Conservation (phyloP, 495 filamentous ascomycete genomes). For the Sporormia fimetaria region DNA sequence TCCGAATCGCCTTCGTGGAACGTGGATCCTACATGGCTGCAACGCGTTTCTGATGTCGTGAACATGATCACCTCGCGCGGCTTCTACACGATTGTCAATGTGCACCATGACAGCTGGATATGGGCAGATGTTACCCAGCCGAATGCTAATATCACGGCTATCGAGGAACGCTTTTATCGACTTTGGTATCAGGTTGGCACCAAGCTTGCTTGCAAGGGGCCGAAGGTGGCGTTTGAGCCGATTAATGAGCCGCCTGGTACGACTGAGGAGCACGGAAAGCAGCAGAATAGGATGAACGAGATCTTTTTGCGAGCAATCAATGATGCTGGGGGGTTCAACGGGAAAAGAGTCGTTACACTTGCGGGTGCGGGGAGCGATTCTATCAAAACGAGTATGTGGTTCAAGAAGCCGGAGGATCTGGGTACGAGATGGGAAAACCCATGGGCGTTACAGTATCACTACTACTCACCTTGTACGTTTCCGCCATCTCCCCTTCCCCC, state of each 20-base stretch:
- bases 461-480: constrained; percentile 47
- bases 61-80: constrained; percentile 44
- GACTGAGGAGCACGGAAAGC: constrained; percentile 39
- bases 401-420: constrained; percentile 37
- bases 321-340: constrained; percentile 46
- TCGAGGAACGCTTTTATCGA: constrained; percentile 46
- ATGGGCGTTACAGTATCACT: constrained; percentile 53
- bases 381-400: constrained; percentile 44
- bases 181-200: constrained; percentile 51
- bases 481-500: background rate
- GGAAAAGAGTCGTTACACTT: constrained; percentile 46
- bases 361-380: constrained; percentile 42
- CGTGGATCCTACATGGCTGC: constrained; percentile 44
- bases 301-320: constrained; percentile 46
- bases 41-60: constrained; percentile 49
- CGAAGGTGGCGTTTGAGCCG: constrained; percentile 46
- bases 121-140: constrained; percentile 46
- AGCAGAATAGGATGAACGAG: constrained; percentile 46
- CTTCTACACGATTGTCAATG: constrained; percentile 46
- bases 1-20: constrained; percentile 41
- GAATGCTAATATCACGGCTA: constrained; percentile 39
- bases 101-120: constrained; percentile 50
- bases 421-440: constrained; percentile 42
- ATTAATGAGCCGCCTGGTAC: constrained; percentile 50
- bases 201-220: constrained; percentile 44